Percentiles rank a stretch among this genome's conserved stretches.
Conservation (phyloP, 2,329 filamentous ascomycete genomes). For the Paraconiothyrium brasiliense region DNA sequence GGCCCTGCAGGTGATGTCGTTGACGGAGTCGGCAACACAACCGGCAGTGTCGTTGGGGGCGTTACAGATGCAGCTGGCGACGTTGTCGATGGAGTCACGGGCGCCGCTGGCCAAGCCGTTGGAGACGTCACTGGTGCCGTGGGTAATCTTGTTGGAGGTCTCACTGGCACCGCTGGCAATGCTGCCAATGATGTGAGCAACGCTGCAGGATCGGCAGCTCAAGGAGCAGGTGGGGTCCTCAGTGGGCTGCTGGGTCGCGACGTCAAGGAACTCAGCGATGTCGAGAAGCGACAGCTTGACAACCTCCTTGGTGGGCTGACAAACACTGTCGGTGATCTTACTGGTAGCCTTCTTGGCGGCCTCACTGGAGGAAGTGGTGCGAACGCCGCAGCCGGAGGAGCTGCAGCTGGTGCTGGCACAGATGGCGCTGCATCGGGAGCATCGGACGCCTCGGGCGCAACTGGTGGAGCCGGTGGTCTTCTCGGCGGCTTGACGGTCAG, state of each 20-base stretch:
- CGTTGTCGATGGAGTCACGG: neutral
- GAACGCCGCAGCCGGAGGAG: neutral
- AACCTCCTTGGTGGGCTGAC: neutral
- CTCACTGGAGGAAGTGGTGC: neutral
- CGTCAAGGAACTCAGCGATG: neutral
- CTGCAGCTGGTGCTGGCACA: neutral
- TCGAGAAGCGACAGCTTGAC: constrained; percentile 1
- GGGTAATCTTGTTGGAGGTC: neutral
- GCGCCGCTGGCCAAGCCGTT: neutral
- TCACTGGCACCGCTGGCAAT: neutral
- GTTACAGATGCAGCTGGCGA: neutral
- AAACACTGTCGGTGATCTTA: neutral
- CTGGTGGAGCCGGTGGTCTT: neutral
- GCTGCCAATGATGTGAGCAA: neutral
- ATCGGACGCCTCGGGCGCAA: too few relatives aligned
- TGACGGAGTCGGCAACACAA: neutral
- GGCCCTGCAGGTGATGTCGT: neutral
- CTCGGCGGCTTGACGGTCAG: neutral
- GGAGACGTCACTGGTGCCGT: neutral
- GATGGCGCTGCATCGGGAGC: neutral
- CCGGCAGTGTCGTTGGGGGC: neutral
- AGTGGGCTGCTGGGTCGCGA: neutral
- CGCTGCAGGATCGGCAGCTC: neutral
- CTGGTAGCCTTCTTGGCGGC: neutral
- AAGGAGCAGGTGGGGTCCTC: neutral